A percentile compares a stretch with the other conserved stretches of the same genome.
Conservation (phyloP, 495 filamentous ascomycete genomes). For the Cladorrhinum samala region DNA sequence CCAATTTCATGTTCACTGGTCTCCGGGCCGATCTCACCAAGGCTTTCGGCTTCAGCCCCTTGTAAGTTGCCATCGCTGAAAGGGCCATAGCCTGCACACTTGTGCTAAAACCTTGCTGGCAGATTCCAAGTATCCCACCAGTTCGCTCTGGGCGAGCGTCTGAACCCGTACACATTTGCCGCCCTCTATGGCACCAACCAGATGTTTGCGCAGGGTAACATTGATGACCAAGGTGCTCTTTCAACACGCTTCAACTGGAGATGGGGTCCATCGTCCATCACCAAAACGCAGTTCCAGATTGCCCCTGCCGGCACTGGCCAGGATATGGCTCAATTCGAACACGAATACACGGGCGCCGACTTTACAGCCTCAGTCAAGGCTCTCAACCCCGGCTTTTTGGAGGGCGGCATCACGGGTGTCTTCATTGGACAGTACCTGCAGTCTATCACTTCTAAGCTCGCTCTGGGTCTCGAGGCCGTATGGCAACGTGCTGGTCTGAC, state of each 20-base stretch:
- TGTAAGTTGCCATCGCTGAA: conserved; percentile 38
- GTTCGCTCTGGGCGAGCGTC: conserved; percentile 83
- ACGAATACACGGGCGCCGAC: conserved; percentile 87
- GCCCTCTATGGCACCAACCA: conserved; percentile 87
- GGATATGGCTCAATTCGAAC: conserved; percentile 82
- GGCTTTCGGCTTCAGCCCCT: conserved; percentile 80
- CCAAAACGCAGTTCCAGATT: conserved; percentile 81
- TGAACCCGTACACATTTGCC: conserved; percentile 91
- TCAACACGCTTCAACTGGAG: conserved; percentile 84
- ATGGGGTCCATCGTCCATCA: conserved; percentile 67
- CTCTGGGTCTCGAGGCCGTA: conserved; percentile 85
- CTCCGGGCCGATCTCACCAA: conserved; percentile 94
- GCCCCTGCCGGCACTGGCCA: conserved; percentile 53
- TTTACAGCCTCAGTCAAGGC: conserved; percentile 88
- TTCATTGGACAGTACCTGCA: conserved; percentile 94
- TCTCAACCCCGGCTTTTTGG: conserved; percentile 86
- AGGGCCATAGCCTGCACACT: not conserved
- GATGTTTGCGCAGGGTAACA: conserved; percentile 92
- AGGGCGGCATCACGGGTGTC: conserved; percentile 89
- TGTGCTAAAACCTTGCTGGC: not conserved
- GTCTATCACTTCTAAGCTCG: conserved; percentile 78
- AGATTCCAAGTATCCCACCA: conserved; percentile 93
- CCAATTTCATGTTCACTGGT: conserved; percentile 91
- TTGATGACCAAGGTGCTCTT: conserved; percentile 83
- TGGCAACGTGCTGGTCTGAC: conserved; percentile 80